Evolutionary conservation across 2,329 filamentous ascomycete genomes (phyloP).

Genomic region (Proliferodiscus dingleyae): DNA sequence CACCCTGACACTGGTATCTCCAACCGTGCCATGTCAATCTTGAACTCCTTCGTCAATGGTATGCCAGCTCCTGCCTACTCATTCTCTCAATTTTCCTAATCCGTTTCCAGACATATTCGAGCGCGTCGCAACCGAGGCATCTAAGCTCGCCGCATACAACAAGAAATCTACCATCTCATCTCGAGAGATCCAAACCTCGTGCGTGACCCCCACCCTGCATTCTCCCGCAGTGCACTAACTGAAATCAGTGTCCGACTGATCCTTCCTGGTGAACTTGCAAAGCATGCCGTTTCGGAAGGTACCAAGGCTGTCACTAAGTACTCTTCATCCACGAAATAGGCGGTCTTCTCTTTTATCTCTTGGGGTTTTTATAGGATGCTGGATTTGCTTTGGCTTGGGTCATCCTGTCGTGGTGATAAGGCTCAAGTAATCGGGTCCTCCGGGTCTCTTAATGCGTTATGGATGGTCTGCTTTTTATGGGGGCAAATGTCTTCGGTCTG

Average conservation of each 20-base stretch:
- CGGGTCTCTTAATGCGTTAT: constrained; percentile 61
- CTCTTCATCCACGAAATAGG: constrained; percentile 98
- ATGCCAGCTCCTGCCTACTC: constrained; percentile 38
- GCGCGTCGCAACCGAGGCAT: constrained; percentile 96
- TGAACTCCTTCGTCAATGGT: constrained; percentile 99
- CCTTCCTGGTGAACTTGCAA: constrained; percentile 96
- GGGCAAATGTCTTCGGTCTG: constrained; percentile 66
- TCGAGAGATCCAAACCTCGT: constrained; percentile 97
- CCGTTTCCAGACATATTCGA: constrained; percentile 84
- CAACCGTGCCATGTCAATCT: constrained; percentile 98
- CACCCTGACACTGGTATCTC: constrained; percentile 99
- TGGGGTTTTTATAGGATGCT: constrained; percentile 52
- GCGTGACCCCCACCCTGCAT: constrained; percentile 34
- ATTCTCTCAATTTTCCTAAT: too few relatives aligned
- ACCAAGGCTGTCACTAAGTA: constrained; percentile 99
- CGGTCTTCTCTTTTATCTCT: constrained; percentile 42
- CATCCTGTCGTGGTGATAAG: constrained; percentile 28
- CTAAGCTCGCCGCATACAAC: constrained; percentile 99
- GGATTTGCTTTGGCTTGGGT: constrained; percentile 47
- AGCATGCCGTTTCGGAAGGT: constrained; percentile 98
- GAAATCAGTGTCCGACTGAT: constrained; percentile 75
- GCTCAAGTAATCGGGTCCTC: constrained; percentile 26
- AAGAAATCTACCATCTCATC: constrained; percentile 99
- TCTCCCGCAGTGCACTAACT: constrained; percentile 1
- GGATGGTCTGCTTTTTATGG: constrained; percentile 61